phyloP scores from a whole-genome alignment of 176 grass and related monocot genomes.

The Eleusine coracana region DNA sequence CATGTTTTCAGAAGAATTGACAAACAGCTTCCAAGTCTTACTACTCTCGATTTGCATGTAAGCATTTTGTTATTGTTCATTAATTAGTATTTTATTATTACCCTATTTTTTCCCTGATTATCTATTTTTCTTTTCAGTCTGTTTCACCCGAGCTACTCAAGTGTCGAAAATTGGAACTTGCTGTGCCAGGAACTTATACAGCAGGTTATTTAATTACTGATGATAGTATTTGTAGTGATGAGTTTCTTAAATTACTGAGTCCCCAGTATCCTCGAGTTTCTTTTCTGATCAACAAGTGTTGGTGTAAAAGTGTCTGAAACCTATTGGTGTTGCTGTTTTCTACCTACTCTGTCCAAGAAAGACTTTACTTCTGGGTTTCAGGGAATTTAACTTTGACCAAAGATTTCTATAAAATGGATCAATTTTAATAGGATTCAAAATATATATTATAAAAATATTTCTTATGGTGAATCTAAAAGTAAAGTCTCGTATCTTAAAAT shows the following conservation, averaged over 20 bases:
- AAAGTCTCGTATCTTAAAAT: too few relatives aligned
- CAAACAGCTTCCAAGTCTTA: conserved; percentile 98
- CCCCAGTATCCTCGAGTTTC: not conserved
- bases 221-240: not conserved
- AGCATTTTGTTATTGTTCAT: conserved; percentile 47
- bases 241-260: conserved; percentile 6
- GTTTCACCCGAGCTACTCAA: conserved; percentile 97
- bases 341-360: too few relatives aligned
- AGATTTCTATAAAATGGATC: too few relatives aligned
- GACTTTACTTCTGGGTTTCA: too few relatives aligned
- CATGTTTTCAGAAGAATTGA: conserved; percentile 99
- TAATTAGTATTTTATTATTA: not conserved
- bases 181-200: conserved; percentile 95
- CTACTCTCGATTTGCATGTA: conserved; percentile 88
- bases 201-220: conserved; percentile 55
- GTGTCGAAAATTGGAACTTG: conserved; percentile 88
- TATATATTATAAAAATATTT: too few relatives aligned
- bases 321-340: not conserved
- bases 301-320: conserved; percentile 2
- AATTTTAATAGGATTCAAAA: too few relatives aligned
- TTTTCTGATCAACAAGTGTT: conserved; percentile 5
- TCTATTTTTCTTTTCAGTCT: conserved; percentile 62
- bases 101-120: conserved; percentile 34
- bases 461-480: too few relatives aligned
- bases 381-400: too few relatives aligned